Percentiles rank a stretch among this genome's conserved stretches.
Evolutionary conservation across 306 rosid species (phyloP).

Genomic region (Purshia tridentata): DNA sequence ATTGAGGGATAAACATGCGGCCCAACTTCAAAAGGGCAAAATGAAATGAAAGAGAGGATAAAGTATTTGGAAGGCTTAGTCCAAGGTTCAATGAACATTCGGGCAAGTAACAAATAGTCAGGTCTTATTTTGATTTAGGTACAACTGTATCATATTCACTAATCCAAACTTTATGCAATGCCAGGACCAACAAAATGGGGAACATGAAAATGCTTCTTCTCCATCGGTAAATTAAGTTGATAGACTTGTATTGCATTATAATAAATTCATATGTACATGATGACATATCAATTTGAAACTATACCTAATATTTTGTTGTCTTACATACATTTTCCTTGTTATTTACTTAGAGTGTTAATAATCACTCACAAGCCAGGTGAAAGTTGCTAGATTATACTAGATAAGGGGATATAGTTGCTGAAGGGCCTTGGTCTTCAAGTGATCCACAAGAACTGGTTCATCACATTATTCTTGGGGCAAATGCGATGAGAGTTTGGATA

Average conservation of each 20-base stretch:
- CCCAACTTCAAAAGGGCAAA: no score
- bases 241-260: no score
- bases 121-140: background rate
- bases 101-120: background rate
- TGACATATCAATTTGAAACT: no score
- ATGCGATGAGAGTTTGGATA: conserved; percentile 4
- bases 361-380: background rate
- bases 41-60: no score
- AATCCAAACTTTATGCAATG: background rate
- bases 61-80: no score
- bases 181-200: background rate
- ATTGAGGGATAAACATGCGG: no score
- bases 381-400: background rate
- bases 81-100: background rate
- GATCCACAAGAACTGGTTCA: conserved; percentile 6
- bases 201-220: background rate
- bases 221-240: background rate
- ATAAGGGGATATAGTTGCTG: background rate
- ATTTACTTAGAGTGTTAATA: background rate
- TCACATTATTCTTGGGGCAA: conserved; percentile 8
- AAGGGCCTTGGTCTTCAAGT: background rate
- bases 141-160: no score
- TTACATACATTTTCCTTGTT: background rate
- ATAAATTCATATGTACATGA: background rate
- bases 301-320: background rate